These are phyloP conservation scores for Pseudodiploospora longispora DNA, from an alignment of 2,329 filamentous ascomycete genomes.

Conservation along the genomic window DNA sequence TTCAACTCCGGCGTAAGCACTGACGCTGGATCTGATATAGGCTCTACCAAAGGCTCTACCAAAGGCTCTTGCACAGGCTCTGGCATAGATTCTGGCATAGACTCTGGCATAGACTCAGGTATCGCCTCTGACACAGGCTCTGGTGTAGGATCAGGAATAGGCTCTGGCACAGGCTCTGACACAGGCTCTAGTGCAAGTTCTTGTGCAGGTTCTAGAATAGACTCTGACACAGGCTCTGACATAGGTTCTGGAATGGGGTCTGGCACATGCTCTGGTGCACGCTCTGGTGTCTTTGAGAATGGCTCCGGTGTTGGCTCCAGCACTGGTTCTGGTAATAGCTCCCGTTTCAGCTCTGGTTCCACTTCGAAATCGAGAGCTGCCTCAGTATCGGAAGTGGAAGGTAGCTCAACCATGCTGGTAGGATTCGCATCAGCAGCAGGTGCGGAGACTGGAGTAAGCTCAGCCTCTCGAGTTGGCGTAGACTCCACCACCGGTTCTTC, in stretches of 20 bases:
- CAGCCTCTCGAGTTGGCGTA: background rate
- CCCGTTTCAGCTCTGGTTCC: background rate
- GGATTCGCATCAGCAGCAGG: background rate
- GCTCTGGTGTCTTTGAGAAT: background rate
- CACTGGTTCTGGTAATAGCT: background rate
- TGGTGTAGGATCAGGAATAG: background rate
- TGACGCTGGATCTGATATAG: background rate
- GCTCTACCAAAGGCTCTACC: background rate
- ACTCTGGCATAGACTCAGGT: background rate
- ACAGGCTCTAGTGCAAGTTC: constrained; percentile 2
- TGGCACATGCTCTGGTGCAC: background rate
- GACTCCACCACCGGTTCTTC: background rate
- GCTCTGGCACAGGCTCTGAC: background rate
- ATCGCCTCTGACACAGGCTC: background rate
- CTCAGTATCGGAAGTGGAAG: background rate
- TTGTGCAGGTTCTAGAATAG: constrained; percentile 2
- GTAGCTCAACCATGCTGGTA: background rate
- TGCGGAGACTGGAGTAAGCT: constrained; percentile 5
- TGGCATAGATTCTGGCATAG: background rate
- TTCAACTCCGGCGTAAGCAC: background rate
- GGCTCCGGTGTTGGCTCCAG: background rate
- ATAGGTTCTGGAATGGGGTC: background rate
- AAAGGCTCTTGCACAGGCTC: background rate
- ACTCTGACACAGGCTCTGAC: background rate
- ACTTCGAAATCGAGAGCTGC: background rate